Evolutionary conservation across 2,329 filamentous ascomycete genomes (phyloP), one percentile per base, ranked within the genome.

Genomic region (Gnomoniopsis smithogilvyi): DNA sequence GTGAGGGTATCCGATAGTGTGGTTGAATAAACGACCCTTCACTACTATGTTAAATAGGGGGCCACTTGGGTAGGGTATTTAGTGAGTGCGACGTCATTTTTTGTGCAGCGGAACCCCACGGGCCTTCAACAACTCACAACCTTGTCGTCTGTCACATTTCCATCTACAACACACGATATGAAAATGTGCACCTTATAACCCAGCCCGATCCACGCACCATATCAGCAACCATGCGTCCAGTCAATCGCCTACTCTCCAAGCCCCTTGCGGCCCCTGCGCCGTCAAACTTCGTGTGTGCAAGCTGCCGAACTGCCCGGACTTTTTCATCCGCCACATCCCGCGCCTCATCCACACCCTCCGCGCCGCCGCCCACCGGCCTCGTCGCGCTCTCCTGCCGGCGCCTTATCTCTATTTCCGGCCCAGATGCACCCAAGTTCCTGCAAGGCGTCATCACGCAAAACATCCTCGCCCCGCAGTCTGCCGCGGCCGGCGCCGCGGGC

Each of bases 401-500:
- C 54, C 81, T 98, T 48, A 87, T 99, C 65, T 88, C 88, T 45
- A 78, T 98, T 63, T 83, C 87, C 17, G 95, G 95, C 2, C 80
- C 80, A 3, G 94, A 97, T 68, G 87, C 92, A 34, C 82, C 89
- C 50, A 88, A 89, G 65, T 98, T 93, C 73, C 83, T 99, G 2
- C 92, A 98, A 72, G 93, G 94, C 56, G 84, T 96, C 58, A 84
- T 95, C 64, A 96, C 94, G 1, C 84, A 88, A 63, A 89, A 87
- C 63, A 82, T 92, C 63, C 72, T 84, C 54, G 74, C 81, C 0
- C 64, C 68, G 41, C 45, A 53, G 8, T 36, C 46, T 30, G 12
- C 49, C 15, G 55, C 51, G 51, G 47, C 43, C 45, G 67, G 66
- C 56, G 68, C 62, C 55, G 61, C 58, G 46, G 55, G 49, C 51